Conservation (phyloP, 2,329 filamentous ascomycete genomes). For the Trichoderma arundinaceum region DNA sequence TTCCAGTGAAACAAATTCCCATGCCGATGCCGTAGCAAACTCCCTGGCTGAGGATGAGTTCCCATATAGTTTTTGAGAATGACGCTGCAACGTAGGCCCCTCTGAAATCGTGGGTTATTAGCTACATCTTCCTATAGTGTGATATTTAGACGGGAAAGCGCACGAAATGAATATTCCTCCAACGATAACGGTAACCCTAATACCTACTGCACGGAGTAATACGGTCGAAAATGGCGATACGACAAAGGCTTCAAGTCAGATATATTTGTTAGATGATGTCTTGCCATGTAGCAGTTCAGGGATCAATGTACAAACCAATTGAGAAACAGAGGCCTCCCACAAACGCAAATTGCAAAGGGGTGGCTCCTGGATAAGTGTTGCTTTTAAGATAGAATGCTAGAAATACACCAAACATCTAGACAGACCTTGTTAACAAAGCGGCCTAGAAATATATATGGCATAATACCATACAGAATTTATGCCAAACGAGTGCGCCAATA, state of each 20-base stretch:
- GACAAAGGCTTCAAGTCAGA: constrained; percentile 46
- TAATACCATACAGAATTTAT: constrained; percentile 6
- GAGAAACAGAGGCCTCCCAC: constrained; percentile 58
- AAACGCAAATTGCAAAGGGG: constrained; percentile 73
- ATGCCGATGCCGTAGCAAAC: constrained; percentile 77
- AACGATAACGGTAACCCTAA: neutral
- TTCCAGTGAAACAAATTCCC: constrained; percentile 75
- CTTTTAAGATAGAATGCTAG: constrained; percentile 62
- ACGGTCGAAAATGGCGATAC: neutral
- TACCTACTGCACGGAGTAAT: neutral
- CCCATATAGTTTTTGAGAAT: constrained; percentile 68
- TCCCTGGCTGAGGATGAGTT: constrained; percentile 76
- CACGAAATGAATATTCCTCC: constrained; percentile 24
- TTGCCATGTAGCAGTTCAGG: constrained; percentile 63
- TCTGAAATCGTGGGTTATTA: neutral
- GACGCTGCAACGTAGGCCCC: constrained; percentile 64
- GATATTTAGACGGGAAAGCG: neutral
- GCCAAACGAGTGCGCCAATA: constrained; percentile 22
- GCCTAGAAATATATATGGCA: neutral
- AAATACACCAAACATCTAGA: constrained; percentile 50
- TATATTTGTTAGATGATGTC: constrained; percentile 65
- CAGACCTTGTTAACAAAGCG: neutral
- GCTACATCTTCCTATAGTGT: too few species aligned
- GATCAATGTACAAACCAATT: constrained; percentile 63
- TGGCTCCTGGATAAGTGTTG: constrained; percentile 66